Conservation (phyloP, 1,284 basidiomycete species). For the Heterobasidion annosum region DNA sequence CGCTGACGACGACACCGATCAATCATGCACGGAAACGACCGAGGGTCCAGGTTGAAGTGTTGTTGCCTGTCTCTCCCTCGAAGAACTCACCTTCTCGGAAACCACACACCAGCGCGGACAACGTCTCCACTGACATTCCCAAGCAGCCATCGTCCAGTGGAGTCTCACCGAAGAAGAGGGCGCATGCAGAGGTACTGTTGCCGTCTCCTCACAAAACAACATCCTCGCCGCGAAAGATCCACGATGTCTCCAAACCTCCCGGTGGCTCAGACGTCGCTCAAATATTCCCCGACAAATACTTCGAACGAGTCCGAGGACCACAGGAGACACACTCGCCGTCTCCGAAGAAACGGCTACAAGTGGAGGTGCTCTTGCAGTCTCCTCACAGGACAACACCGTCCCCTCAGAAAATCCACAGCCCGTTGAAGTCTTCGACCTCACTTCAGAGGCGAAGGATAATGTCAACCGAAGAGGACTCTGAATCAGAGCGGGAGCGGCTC, state of each 20-base stretch:
- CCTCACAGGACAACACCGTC: not conserved
- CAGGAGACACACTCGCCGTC: not conserved
- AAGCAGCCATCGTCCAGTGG: too few relatives aligned
- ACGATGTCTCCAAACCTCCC: not conserved
- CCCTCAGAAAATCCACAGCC: not conserved
- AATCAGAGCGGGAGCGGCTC: not conserved
- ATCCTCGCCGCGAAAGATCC: not conserved
- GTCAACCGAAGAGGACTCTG: not conserved
- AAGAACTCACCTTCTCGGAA: not conserved
- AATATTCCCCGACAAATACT: constrained; percentile 4
- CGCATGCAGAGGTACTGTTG: not conserved
- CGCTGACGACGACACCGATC: not conserved
- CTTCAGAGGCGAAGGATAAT: not conserved
- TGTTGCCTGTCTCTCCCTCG: not conserved
- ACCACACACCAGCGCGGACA: not conserved
- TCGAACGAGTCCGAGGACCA: not conserved
- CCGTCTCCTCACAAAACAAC: not conserved
- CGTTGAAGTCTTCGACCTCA: not conserved
- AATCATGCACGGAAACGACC: constrained; percentile 9
- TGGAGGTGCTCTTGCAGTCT: constrained; percentile 7
- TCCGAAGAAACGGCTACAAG: constrained; percentile 8
- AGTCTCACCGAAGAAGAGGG: not conserved
- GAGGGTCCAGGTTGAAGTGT: constrained; percentile 11
- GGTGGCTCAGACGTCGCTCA: not conserved
- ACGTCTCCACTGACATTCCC: too few relatives aligned